Evolutionary conservation across 331 rosid species (phyloP), one percentile per base, ranked within the genome.

Genomic region (Quercus lobata): DNA sequence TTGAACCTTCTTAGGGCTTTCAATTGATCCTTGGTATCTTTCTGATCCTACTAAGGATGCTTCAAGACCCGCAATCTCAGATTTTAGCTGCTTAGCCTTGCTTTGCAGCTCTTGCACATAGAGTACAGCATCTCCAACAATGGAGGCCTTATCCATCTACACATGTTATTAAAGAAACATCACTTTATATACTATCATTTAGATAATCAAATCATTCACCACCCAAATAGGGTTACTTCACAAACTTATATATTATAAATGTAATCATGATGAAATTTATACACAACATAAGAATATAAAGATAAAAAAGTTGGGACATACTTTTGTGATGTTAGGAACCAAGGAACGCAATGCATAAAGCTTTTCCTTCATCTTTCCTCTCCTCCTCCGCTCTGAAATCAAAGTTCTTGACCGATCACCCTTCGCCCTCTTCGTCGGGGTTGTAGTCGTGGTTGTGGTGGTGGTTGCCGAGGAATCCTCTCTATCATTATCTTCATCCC

Each of bases 111-210:
- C 90, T 77, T 90, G 88, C 72, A 95, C 91, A 49, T 93, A 90
- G 16, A 86, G 68, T 2, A 91, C 90, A 73, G 99, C 97, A 76
- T 95, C 99, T 76, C 94, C 97, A 74, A 95, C 90, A 69, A 95
- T 95, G 25, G 98, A 95, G 30, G 98, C 97, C 86, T 93, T 95
- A 53, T 95, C 99, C 98, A 95, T 95, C 97, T 95, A 57, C 19
- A 78, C 10, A 79, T 30, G 49, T 24, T 16, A 41, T 41, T 56
- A 62, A 30, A 41, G 44, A 37, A 15, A 57, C 44, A 35, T 54
- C 72, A 37, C 25, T 9, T 14, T 17, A 29, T 18, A 17, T 44
- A 18, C 25, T 7, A 22, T 37, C 71, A 41, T 18, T 57, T 49
- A 49, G 5, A 49, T 49, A 49, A 14, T 41, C 11, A 8, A 41